These are phyloP conservation scores for Lodderomyces jiufengensis DNA, from an alignment of 1,139 yeast genomes.

Conservation along the genomic window DNA sequence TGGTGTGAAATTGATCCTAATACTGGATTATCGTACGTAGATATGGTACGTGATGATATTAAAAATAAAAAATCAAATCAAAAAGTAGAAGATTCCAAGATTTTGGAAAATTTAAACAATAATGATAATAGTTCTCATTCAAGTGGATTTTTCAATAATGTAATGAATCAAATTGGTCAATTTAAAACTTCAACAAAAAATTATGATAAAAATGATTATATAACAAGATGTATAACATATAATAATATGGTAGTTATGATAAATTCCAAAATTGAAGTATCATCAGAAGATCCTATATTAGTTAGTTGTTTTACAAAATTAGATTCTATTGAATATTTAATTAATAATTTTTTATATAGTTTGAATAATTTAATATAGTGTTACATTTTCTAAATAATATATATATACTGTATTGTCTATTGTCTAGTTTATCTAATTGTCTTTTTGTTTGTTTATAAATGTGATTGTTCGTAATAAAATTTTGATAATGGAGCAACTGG, in stretches of 20 bases:
- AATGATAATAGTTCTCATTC: slow-evolving; percentile 1
- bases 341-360: slow-evolving; percentile 25
- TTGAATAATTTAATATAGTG: slow-evolving; percentile 12
- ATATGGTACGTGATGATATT: slow-evolving; percentile 42
- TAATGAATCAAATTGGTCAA: slow-evolving; percentile 29
- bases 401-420: too few relatives aligned
- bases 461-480: slow-evolving; percentile 32
- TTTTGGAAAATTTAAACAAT: neutral
- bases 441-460: too few relatives aligned
- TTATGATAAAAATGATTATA: slow-evolving; percentile 38
- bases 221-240: slow-evolving; percentile 44
- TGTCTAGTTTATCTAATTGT: too few relatives aligned
- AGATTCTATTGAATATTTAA: slow-evolving; percentile 40
- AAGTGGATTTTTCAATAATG: slow-evolving; percentile 20
- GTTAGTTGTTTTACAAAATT: slow-evolving; percentile 44
- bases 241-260: slow-evolving; percentile 42
- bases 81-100: slow-evolving; percentile 5
- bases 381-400: too few relatives aligned
- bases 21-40: slow-evolving; percentile 38
- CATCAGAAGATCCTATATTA: slow-evolving; percentile 43
- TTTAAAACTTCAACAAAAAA: slow-evolving; percentile 22
- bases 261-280: slow-evolving; percentile 40
- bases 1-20: slow-evolving; percentile 36
- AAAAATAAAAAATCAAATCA: slow-evolving; percentile 17
- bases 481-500: slow-evolving; percentile 32